These are phyloP conservation scores for Backusella tarrabulga DNA, from an alignment of 192 early-diverging fungal species.

Conservation along the genomic window DNA sequence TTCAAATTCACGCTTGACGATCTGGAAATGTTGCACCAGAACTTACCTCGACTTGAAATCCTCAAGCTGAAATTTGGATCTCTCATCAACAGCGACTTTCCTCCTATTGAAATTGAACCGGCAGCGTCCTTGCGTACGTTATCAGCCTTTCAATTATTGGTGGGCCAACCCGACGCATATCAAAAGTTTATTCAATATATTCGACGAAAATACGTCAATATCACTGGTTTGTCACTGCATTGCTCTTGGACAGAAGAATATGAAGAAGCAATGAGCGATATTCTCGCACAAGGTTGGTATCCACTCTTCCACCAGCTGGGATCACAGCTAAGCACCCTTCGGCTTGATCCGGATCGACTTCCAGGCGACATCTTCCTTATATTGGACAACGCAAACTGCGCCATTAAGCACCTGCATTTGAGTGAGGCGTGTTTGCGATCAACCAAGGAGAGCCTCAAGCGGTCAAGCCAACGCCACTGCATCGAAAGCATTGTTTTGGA, in stretches of 20 bases:
- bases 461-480: background rate
- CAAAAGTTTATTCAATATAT: background rate
- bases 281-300: background rate
- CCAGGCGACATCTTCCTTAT: background rate
- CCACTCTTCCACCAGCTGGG: background rate
- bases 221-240: background rate
- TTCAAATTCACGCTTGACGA: background rate
- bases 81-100: background rate
- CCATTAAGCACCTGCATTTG: background rate
- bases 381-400: background rate
- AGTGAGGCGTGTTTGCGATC: background rate
- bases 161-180: background rate
- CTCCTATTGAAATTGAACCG: background rate
- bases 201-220: background rate
- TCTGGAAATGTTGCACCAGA: background rate
- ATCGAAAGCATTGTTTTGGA: background rate
- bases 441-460: background rate
- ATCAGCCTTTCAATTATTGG: background rate
- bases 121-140: background rate
- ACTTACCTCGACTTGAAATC: background rate
- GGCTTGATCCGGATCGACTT: background rate
- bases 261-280: background rate
- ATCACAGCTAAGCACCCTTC: background rate
- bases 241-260: background rate
- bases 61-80: background rate